Conservation (phyloP, 345 rosid genomes). For the Populus tremula region DNA sequence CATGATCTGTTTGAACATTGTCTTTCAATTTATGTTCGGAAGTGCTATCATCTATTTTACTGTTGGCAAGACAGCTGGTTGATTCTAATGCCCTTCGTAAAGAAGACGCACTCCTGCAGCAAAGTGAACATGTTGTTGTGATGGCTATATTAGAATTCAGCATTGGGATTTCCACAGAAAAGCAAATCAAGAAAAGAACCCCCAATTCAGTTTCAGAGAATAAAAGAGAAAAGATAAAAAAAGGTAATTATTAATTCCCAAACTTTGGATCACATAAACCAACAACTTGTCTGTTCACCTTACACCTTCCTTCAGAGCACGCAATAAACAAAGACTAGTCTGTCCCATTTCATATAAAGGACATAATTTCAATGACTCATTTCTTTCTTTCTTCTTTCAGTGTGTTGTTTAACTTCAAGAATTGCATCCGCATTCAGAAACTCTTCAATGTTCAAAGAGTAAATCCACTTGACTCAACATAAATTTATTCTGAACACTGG, state of each 20-base stretch:
- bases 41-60: slow-evolving; percentile 29
- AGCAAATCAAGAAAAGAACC: background rate
- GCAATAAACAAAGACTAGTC: background rate
- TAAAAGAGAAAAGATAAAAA: background rate
- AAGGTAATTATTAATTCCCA: background rate
- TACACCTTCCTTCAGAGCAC: background rate
- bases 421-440: background rate
- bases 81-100: slow-evolving; percentile 56
- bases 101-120: slow-evolving; percentile 70
- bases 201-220: background rate
- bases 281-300: background rate
- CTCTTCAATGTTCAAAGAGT: background rate
- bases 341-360: background rate
- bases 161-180: background rate
- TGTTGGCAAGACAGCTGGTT: slow-evolving; percentile 33
- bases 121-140: slow-evolving; percentile 3
- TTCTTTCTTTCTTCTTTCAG: background rate
- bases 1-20: slow-evolving; percentile 23
- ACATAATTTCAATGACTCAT: background rate
- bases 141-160: background rate
- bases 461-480: background rate
- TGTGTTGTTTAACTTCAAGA: background rate
- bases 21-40: slow-evolving; percentile 39
- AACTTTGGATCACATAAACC: background rate
- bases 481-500: background rate